These are phyloP conservation scores for Eragrostis nindensis DNA, from an alignment of 176 grass and related monocot species.

Conservation along the genomic window DNA sequence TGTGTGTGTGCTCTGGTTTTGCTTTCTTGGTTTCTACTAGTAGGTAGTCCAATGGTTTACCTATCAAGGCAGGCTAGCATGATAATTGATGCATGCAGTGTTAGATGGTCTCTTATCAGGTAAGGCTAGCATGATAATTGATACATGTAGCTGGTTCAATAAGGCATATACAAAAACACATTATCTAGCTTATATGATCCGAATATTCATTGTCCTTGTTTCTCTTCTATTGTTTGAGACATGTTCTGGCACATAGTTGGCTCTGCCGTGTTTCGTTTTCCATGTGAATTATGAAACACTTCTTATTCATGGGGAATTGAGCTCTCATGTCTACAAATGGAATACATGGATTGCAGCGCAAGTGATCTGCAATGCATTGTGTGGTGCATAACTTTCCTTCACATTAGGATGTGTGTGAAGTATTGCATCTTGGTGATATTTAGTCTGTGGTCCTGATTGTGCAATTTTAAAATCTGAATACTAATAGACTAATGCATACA, in stretches of 20 bases:
- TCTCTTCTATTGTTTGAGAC: neutral
- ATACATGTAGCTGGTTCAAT: neutral
- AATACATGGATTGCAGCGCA: slow-evolving; percentile 1
- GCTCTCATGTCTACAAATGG: neutral
- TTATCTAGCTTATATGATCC: neutral
- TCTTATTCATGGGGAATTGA: neutral
- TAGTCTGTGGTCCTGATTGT: neutral
- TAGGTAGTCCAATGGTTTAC: neutral
- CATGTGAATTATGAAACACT: neutral
- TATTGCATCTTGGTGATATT: neutral
- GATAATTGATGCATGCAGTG: too few species aligned
- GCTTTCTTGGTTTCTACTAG: slow-evolving; percentile 19
- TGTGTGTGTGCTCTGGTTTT: neutral
- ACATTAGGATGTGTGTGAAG: neutral
- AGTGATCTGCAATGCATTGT: neutral
- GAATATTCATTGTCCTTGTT: slow-evolving; percentile 1
- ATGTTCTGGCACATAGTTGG: neutral
- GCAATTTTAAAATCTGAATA: neutral
- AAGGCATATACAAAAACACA: neutral
- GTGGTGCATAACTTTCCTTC: neutral
- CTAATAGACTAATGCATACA: neutral
- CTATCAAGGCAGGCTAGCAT: too few species aligned
- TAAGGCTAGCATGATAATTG: neutral
- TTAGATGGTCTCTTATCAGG: neutral
- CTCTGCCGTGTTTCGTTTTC: neutral